A percentile compares a stretch with the other conserved stretches of the same genome.
phyloP scores from a whole-genome alignment of 768 basidiomycete species.

The Russula sp. region DNA sequence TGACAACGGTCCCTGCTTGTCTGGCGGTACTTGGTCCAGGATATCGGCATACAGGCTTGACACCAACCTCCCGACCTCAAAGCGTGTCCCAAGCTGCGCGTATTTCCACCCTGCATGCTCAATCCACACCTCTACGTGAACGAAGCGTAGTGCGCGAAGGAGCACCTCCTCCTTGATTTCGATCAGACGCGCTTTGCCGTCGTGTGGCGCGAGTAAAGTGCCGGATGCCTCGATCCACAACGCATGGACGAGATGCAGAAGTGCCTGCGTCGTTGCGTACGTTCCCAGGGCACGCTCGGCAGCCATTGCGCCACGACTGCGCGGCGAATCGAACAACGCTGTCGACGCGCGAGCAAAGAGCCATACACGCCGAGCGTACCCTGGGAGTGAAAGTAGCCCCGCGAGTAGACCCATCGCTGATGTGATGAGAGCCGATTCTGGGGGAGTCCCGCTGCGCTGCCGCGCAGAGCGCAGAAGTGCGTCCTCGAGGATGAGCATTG shows the following conservation, averaged over 20 bases:
- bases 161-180: slow-evolving; percentile 83
- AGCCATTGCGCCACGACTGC: slow-evolving; percentile 57
- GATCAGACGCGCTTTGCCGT: slow-evolving; percentile 53
- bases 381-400: slow-evolving; percentile 65
- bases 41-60: slow-evolving; percentile 62
- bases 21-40: slow-evolving; percentile 54
- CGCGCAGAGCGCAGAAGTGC: slow-evolving; percentile 53
- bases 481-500: slow-evolving; percentile 76
- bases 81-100: slow-evolving; percentile 69
- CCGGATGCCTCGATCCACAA: slow-evolving; percentile 68
- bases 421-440: slow-evolving; percentile 60
- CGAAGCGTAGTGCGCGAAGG: slow-evolving; percentile 65
- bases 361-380: slow-evolving; percentile 82
- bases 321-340: slow-evolving; percentile 67
- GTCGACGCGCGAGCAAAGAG: slow-evolving; percentile 76
- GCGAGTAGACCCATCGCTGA: slow-evolving; percentile 79
- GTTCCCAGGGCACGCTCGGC: slow-evolving; percentile 64
- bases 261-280: slow-evolving; percentile 76
- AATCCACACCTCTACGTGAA: slow-evolving; percentile 86
- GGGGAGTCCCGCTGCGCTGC: slow-evolving; percentile 32
- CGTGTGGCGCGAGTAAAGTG: slow-evolving; percentile 42
- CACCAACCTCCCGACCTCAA: slow-evolving; percentile 70
- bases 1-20: slow-evolving; percentile 53
- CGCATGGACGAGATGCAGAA: slow-evolving; percentile 70
- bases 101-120: slow-evolving; percentile 87